A percentile compares a stretch with the other conserved stretches of the same genome.
Conservation (phyloP, 73 alveolate genomes). For the Chromera velia region DNA sequence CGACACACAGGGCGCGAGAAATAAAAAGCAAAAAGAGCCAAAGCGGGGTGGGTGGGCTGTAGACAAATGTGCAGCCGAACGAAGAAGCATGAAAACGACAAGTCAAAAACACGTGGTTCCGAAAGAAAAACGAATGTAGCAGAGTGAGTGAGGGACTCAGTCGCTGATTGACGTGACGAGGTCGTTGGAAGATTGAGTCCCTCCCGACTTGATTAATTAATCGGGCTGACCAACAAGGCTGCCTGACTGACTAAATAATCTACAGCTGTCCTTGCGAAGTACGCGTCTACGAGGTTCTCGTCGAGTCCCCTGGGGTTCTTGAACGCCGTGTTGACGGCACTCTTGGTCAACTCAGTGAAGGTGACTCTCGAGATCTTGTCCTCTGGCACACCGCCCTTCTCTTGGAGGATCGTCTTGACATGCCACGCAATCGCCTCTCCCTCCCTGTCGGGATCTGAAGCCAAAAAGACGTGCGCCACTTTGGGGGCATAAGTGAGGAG, state of each 20-base stretch:
- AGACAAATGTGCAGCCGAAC: too few species aligned
- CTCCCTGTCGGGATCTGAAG: constrained; percentile 25
- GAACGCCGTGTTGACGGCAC: neutral
- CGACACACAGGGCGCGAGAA: too few species aligned
- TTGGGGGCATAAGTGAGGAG: neutral
- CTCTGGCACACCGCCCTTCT: neutral
- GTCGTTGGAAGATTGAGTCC: too few species aligned
- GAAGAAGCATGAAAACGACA: neutral
- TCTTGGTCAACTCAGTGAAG: neutral
- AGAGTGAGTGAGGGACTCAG: too few species aligned
- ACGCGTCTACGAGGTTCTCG: neutral
- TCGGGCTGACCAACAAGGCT: too few species aligned
- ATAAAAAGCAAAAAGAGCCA: too few species aligned
- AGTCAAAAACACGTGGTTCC: too few species aligned
- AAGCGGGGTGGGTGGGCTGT: too few species aligned
- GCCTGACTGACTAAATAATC: neutral
- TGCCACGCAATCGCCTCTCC: constrained; percentile 38
- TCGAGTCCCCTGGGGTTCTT: neutral
- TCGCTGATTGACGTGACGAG: too few species aligned
- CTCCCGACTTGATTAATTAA: too few species aligned
- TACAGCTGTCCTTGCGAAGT: neutral
- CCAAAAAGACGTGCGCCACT: neutral
- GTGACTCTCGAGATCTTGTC: neutral
- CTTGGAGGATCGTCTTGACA: neutral
- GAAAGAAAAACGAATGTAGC: too few species aligned